Percentiles rank a stretch among this genome's conserved stretches.
phyloP scores from a whole-genome alignment of 2,329 filamentous ascomycete genomes.

The Pseudodiploospora longispora region DNA sequence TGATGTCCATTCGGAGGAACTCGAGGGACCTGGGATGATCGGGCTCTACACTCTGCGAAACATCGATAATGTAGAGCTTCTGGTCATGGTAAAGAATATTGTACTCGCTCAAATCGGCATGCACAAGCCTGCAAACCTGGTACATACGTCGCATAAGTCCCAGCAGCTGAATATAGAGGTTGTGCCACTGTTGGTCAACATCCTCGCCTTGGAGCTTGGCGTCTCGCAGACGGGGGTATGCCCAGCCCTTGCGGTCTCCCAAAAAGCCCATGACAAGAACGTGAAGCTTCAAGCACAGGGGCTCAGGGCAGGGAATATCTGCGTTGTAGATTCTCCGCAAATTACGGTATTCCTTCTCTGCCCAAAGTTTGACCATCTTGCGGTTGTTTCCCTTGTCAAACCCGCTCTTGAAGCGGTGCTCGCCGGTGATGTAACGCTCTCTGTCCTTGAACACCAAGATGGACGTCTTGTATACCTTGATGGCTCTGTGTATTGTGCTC shows the following conservation, averaged over 20 bases:
- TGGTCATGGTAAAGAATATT: constrained; percentile 85
- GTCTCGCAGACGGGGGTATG: constrained; percentile 83
- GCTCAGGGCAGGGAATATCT: constrained; percentile 85
- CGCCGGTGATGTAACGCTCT: constrained; percentile 90
- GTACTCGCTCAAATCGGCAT: constrained; percentile 97
- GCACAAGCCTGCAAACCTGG: constrained; percentile 82
- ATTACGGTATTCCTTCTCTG: constrained; percentile 97
- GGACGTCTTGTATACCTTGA: constrained; percentile 98
- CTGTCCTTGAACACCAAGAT: constrained; percentile 98
- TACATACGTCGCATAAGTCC: constrained; percentile 90
- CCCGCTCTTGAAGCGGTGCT: constrained; percentile 83
- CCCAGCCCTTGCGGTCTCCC: constrained; percentile 77
- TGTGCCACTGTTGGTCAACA: constrained; percentile 63
- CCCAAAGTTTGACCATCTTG: constrained; percentile 98
- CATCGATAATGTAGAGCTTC: constrained; percentile 88
- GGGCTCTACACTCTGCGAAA: constrained; percentile 94
- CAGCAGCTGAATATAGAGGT: constrained; percentile 74
- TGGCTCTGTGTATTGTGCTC: constrained; percentile 64
- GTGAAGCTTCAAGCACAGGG: constrained; percentile 82
- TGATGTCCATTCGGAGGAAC: constrained; percentile 96
- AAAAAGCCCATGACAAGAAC: constrained; percentile 93
- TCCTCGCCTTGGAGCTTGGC: constrained; percentile 65
- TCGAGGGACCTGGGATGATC: constrained; percentile 89
- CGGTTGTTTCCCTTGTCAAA: constrained; percentile 93
- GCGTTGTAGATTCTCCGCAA: constrained; percentile 74